Evolutionary conservation across 306 rosid genomes (phyloP), one percentile per base, ranked within the genome.

Genomic region (Ormosia emarginata): DNA sequence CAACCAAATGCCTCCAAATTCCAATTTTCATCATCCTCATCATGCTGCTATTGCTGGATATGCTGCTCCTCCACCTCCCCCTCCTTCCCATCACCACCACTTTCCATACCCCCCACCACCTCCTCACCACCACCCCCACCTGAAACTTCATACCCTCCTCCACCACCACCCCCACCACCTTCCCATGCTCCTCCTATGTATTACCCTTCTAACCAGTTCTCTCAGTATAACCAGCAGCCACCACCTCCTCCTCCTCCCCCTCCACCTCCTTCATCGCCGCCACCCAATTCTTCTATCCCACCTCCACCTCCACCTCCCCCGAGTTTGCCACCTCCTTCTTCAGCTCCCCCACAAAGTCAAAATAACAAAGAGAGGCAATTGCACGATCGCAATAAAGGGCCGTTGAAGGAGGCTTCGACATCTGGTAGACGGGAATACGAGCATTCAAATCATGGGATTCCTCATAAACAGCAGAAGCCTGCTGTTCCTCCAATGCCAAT

Each of bases 251-350:
- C 82, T 0, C 86, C 86, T 13, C 94, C 95, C 0, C 92, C 89
- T 1, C 94, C 93, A 0, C 96, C 90, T 1, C 97, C 97, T 32
- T 74, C 86, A 2, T 87, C 97, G n/a, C 92, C 90, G 7, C 92
- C 92, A 2, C 97, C 93, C 2, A 86, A 78, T 32, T 82, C 88
- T 36, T 87, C 95, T 13, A 47, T 91, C 53, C 97, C 94, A 0
- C 98, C 97, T 0, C 99, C 94, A 0, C 98, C 97, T 0, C 99
- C 98, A 0, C 98, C 95, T 3, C 97, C 96, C 1, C 91, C 90
- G 0, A 74, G 84, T 57, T 89, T 94, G 10, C 95, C 97, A 0
- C 95, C 94, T 6, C 95, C 95, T 53, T 75, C 88, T 44, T 66
- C 90, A 0, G 91, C 74, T 13, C 89, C 89, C 32, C 79, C 77